phyloP scores from a whole-genome alignment of 192 early-diverging fungal genomes.

The Linderina pennispora region DNA sequence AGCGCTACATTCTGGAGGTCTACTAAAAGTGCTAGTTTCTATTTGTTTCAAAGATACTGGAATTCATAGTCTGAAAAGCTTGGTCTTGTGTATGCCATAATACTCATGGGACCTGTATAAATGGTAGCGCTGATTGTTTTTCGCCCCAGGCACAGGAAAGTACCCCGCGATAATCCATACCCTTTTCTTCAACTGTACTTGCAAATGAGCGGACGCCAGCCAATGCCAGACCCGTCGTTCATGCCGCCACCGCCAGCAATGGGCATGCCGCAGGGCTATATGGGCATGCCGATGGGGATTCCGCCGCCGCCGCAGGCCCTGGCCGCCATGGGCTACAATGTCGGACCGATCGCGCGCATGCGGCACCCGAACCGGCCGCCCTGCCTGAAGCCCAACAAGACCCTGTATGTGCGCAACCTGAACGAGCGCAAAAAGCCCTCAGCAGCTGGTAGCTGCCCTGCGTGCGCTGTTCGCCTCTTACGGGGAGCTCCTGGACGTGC shows the following conservation, averaged over 20 bases:
- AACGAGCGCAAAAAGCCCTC: slow-evolving; percentile 68
- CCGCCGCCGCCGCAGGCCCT: slow-evolving; percentile 2
- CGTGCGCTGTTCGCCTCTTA: slow-evolving; percentile 74
- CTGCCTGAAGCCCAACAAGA: slow-evolving; percentile 55
- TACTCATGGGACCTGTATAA: too few species aligned
- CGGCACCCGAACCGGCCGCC: slow-evolving; percentile 55
- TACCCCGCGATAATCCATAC: too few species aligned
- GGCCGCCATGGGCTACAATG: background rate
- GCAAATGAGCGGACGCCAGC: too few species aligned
- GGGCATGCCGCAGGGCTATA: slow-evolving; percentile 3
- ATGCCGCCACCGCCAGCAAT: slow-evolving; percentile 4
- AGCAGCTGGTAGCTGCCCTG: slow-evolving; percentile 68
- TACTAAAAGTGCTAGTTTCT: too few species aligned
- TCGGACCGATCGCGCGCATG: too few species aligned
- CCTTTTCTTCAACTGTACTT: too few species aligned
- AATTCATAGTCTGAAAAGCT: too few species aligned
- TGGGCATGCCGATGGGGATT: slow-evolving; percentile 6
- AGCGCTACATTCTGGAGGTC: slow-evolving; percentile 90
- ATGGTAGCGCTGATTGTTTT: too few species aligned
- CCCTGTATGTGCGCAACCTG: slow-evolving; percentile 79
- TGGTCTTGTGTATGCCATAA: too few species aligned
- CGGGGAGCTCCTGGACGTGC: slow-evolving; percentile 78
- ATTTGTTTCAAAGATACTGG: too few species aligned
- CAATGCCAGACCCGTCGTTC: too few species aligned
- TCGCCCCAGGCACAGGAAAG: too few species aligned